phyloP scores from a whole-genome alignment of 441 rosid genomes.

The Adansonia gregorii region DNA sequence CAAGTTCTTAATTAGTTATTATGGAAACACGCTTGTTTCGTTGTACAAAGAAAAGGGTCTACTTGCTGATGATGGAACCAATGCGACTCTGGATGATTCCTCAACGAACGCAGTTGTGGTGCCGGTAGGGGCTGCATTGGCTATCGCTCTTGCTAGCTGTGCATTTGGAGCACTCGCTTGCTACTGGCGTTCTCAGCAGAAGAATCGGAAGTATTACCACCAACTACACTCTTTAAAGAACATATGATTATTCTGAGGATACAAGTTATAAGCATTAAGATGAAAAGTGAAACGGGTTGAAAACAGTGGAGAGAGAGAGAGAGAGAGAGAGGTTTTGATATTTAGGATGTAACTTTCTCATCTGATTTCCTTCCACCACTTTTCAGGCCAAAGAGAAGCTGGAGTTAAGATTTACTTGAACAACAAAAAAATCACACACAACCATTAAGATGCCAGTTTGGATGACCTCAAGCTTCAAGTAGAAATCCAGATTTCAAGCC shows the following conservation, averaged over 20 bases:
- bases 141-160: conserved; percentile 92
- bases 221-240: conserved; percentile 80
- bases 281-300: not conserved
- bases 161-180: conserved; percentile 98
- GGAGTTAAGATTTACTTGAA: conserved; percentile 53
- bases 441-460: conserved; percentile 35
- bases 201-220: conserved; percentile 90
- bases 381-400: conserved; percentile 97
- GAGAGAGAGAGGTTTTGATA: conserved; percentile 33
- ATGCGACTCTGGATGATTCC: conserved; percentile 52
- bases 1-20: conserved; percentile 70
- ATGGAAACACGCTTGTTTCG: conserved; percentile 68
- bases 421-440: conserved; percentile 39
- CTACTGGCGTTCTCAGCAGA: conserved; percentile 97
- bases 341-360: conserved; percentile 40
- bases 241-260: conserved; percentile 53
- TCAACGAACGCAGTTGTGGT: conserved; percentile 84
- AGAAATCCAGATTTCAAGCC: conserved; percentile 41
- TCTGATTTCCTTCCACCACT: conserved; percentile 49
- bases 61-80: conserved; percentile 40
- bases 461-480: conserved; percentile 39
- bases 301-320: not conserved
- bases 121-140: conserved; percentile 94
- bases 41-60: conserved; percentile 62
- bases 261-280: conserved; percentile 27